Evolutionary conservation across 1,284 basidiomycete species (phyloP).

Genomic region (Marasmius tenuissimus): DNA sequence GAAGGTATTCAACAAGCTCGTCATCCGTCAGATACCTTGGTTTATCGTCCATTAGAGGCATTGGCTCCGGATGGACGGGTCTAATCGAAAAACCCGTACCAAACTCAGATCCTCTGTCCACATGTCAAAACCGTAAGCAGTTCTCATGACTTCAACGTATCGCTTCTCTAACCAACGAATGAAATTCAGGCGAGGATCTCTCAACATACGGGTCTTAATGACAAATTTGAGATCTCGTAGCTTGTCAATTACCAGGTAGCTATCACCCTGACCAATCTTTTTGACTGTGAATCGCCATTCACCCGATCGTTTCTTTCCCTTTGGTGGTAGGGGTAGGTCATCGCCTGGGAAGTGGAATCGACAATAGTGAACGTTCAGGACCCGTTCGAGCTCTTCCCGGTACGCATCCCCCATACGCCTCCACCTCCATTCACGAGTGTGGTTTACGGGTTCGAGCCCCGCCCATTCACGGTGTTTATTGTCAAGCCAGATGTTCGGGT

Average conservation of each 20-base stretch:
- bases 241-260: background rate
- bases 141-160: background rate
- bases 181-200: background rate
- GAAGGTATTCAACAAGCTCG: background rate
- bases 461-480: background rate
- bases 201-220: background rate
- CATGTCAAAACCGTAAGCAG: background rate
- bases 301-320: background rate
- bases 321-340: background rate
- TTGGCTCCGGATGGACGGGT: no score
- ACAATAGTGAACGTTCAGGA: background rate
- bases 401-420: background rate
- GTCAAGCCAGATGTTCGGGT: background rate
- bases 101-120: no score
- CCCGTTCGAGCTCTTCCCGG: background rate
- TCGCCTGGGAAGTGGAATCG: background rate
- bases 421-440: background rate
- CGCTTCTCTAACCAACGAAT: background rate
- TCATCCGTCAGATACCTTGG: background rate
- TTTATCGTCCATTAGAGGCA: background rate
- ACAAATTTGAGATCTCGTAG: background rate
- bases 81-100: no score
- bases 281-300: background rate
- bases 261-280: background rate
- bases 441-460: background rate